Conservation (phyloP, 176 grass and related monocot genomes). For the Lolium multiflorum region DNA sequence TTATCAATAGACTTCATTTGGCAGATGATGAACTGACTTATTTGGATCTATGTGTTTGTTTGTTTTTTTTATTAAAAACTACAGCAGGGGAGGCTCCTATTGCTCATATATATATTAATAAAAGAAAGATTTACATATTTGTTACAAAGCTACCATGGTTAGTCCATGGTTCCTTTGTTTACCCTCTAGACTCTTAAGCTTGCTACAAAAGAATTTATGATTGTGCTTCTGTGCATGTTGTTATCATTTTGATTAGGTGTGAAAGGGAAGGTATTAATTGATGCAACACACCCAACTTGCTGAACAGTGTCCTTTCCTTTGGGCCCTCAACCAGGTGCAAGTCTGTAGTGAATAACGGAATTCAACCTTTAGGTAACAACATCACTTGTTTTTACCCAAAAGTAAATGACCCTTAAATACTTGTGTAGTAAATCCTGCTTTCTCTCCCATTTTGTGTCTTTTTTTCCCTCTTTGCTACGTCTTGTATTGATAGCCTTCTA, state of each 20-base stretch:
- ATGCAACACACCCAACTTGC: not conserved
- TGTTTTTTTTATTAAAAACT: too few relatives aligned
- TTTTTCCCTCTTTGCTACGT: not conserved
- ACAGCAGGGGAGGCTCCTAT: too few relatives aligned
- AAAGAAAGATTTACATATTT: too few relatives aligned
- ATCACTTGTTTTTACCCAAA: not conserved
- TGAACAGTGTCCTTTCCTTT: not conserved
- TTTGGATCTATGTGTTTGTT: too few relatives aligned
- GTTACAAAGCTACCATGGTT: too few relatives aligned
- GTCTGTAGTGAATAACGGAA: not conserved
- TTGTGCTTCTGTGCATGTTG: not conserved
- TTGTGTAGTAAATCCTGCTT: not conserved
- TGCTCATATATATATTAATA: too few relatives aligned
- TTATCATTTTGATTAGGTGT: conserved; percentile 17
- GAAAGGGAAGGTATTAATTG: not conserved
- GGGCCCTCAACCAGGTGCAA: not conserved
- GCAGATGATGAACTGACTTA: not conserved
- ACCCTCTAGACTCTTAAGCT: too few relatives aligned
- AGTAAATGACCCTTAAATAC: not conserved
- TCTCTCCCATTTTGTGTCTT: not conserved
- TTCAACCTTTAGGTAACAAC: not conserved
- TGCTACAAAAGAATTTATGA: too few relatives aligned
- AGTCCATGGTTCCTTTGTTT: too few relatives aligned
- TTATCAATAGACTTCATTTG: not conserved
- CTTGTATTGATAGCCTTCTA: not conserved